phyloP scores from a whole-genome alignment of 768 basidiomycete genomes.

The Podaxis sp. region DNA sequence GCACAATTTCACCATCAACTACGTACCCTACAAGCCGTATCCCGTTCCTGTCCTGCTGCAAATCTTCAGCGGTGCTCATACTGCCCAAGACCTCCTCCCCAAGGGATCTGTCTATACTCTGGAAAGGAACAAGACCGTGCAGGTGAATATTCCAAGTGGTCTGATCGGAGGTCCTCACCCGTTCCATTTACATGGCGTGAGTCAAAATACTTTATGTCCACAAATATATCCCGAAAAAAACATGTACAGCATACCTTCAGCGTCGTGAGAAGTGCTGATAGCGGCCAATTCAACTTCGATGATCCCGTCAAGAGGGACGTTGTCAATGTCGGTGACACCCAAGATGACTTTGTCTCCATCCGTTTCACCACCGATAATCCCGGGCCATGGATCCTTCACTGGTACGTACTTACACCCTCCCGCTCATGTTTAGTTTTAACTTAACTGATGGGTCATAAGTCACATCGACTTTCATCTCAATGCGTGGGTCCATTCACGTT shows the following conservation, averaged over 20 bases:
- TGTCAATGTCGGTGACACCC: slow-evolving; percentile 28
- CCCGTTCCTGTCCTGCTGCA: slow-evolving; percentile 55
- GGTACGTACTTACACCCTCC: slow-evolving; percentile 25
- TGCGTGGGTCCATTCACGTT: slow-evolving; percentile 25
- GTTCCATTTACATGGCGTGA: slow-evolving; percentile 39
- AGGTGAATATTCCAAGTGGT: slow-evolving; percentile 32
- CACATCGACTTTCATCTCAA: slow-evolving; percentile 57
- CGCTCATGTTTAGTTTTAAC: neutral
- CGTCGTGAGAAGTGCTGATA: slow-evolving; percentile 41
- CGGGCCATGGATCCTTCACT: slow-evolving; percentile 53
- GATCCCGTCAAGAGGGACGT: slow-evolving; percentile 41
- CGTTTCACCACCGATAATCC: slow-evolving; percentile 52
- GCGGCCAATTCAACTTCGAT: slow-evolving; percentile 36
- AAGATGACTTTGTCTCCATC: slow-evolving; percentile 41
- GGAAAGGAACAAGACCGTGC: slow-evolving; percentile 40
- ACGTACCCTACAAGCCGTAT: slow-evolving; percentile 23
- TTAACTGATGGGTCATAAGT: slow-evolving; percentile 22
- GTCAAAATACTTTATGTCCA: neutral
- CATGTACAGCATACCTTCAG: slow-evolving; percentile 41
- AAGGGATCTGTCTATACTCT: slow-evolving; percentile 45
- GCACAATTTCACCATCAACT: slow-evolving; percentile 16
- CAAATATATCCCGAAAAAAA: neutral
- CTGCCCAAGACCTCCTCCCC: slow-evolving; percentile 49
- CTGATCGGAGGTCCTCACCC: slow-evolving; percentile 40
- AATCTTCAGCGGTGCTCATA: slow-evolving; percentile 52